Evolutionary conservation across 208 protist species (phyloP).

Genomic region (Wallacemonas sp.): DNA sequence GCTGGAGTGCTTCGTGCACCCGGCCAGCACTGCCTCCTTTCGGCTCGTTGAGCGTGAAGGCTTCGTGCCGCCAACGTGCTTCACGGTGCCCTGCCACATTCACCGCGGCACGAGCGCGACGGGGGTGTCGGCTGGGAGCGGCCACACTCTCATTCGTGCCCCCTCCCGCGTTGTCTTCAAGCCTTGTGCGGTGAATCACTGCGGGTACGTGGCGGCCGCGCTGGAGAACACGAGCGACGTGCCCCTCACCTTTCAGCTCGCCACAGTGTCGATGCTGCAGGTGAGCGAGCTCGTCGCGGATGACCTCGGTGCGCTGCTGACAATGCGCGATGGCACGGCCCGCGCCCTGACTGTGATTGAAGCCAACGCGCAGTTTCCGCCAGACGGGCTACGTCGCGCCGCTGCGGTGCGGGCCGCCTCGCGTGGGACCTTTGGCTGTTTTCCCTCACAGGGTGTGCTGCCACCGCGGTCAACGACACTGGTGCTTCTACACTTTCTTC

Average conservation of each 20-base stretch:
- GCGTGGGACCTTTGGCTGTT: slow-evolving; percentile 43
- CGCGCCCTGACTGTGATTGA: slow-evolving; percentile 17
- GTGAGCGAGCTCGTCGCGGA: slow-evolving; percentile 45
- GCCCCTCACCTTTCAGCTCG: slow-evolving; percentile 49
- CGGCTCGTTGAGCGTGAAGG: slow-evolving; percentile 57
- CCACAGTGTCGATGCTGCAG: slow-evolving; percentile 32
- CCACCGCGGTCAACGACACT: slow-evolving; percentile 39
- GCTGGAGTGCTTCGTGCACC: slow-evolving; percentile 92
- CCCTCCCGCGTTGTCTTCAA: slow-evolving; percentile 4
- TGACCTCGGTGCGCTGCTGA: slow-evolving; percentile 21
- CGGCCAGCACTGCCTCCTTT: slow-evolving; percentile 85
- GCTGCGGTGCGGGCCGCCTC: not conserved
- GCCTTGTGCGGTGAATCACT: slow-evolving; percentile 6
- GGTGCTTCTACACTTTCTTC: slow-evolving; percentile 65
- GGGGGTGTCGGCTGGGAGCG: not conserved
- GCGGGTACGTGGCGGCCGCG: slow-evolving; percentile 57
- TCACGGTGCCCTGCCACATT: slow-evolving; percentile 57
- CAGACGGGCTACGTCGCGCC: not conserved
- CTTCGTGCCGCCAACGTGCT: slow-evolving; percentile 82
- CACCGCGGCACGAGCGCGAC: slow-evolving; percentile 3
- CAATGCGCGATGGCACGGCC: slow-evolving; percentile 15
- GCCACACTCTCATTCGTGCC: not conserved
- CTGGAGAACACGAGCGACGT: slow-evolving; percentile 61
- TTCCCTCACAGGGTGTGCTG: slow-evolving; percentile 59
- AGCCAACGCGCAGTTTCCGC: not conserved